Base-by-base conservation (phyloP, 257 asterid species). In the Solanum neorickii region DNA sequence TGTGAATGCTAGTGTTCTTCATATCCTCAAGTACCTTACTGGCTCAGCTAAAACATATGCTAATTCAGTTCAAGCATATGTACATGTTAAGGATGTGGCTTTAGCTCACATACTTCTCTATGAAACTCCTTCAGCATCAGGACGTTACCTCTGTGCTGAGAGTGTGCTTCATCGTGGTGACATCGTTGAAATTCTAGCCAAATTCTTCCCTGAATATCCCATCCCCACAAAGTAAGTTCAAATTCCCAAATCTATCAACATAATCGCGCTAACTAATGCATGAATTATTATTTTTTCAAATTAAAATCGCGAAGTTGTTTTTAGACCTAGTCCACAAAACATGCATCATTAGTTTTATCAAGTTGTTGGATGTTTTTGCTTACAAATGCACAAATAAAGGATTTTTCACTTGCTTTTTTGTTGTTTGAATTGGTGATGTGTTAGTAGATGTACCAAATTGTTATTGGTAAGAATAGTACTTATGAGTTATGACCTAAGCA, bases 161-260 rank as follows among this genome's bases (percentile, higher is more conserved):
- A 93, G 98, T 68, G 96, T 93, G 42, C 98, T 97, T 86, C 99
- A 97, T 89, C 98, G 99, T 3, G 99, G 93, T 0, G 99, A 97
- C 0, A 95, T 97, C 74, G 99, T 97, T 4, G 98, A 95, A 76
- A 95, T 97, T 83, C 92, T 97, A 1, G 92, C 95, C 86, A 96
- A 95, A 87, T 92, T 94, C 88, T 97, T 97, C 87, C 99, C 99
- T 0, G 98, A 95, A 60, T 97, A 95, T 83, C 99, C 99, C 0
- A 88, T 94, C 47, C 99, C 99, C 14, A 93, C 94, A 88, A 95
- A 92, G 99, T 97, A 93, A 93, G 98, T 88, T 70, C 21, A 80
- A 47, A 47, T 31, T 78, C 65, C 42, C 41, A 25, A 2, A 46
- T 25, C 25, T 78, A 5, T 52, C 20, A 18, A 56, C 2, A 18